A percentile compares a stretch with the other conserved stretches of the same genome.
phyloP scores from a whole-genome alignment of 2,329 filamentous ascomycete genomes.

The Balansia obtecta region DNA sequence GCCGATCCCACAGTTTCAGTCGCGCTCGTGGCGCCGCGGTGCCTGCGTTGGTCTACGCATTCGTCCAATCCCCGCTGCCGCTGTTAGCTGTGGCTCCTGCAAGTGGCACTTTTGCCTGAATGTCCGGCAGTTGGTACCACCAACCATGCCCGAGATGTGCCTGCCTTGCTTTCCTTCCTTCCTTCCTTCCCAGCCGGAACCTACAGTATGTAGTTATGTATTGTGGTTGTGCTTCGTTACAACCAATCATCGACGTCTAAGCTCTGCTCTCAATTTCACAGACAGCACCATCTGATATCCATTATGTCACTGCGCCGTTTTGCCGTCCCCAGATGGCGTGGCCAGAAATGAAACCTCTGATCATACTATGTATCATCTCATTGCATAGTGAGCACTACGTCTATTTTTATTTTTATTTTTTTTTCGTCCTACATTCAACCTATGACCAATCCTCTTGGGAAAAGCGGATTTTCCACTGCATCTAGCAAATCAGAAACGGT shows the following conservation, averaged over 20 bases:
- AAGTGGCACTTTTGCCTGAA: background rate
- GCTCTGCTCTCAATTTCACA: too few relatives aligned
- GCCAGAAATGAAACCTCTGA: too few relatives aligned
- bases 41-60: background rate
- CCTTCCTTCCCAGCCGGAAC: background rate
- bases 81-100: too few relatives aligned
- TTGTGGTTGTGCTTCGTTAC: too few relatives aligned
- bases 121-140: background rate
- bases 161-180: too few relatives aligned
- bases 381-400: background rate
- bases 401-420: too few relatives aligned
- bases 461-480: too few relatives aligned
- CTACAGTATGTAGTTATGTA: too few relatives aligned
- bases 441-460: background rate
- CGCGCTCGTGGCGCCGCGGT: constrained; percentile 1
- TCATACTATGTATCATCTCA: background rate
- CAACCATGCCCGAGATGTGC: background rate
- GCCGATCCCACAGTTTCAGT: constrained; percentile 1
- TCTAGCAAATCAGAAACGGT: too few relatives aligned
- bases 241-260: too few relatives aligned
- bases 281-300: background rate
- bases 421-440: background rate
- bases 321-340: background rate
- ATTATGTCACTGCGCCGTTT: background rate
- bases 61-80: constrained; percentile 1